Evolutionary conservation across 148 eudicot species (phyloP), one percentile per base, ranked within the genome.

Genomic region (Vaccinium vitisidaea): DNA sequence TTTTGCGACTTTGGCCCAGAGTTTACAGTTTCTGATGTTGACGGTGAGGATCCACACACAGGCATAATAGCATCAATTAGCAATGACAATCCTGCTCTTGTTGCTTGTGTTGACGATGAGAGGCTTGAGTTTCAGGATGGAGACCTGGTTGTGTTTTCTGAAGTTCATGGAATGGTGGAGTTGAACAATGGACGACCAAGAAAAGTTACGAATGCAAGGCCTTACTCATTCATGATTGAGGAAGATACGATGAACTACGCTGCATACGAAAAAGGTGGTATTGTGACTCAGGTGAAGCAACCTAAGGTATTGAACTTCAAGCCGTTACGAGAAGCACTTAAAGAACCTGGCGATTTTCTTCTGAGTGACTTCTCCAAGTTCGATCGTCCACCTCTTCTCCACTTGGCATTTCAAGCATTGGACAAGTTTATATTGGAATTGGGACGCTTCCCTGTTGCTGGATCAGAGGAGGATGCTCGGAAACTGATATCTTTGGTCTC

Each of bases 21-120:
- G 87, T 93, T 93, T 85, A 92, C 92, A 65, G 92, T 93, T 80
- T 39, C 81, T 77, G 96, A 93, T 80, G 94, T 93, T 81, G 96
- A 93, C 83, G 96, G 96, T 5, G 93, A 93, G 86, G 96, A 93
- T 80, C 93, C 96, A 70, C 94, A 91, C 84, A 86, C 93, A 56
- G 96, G 96, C 52, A 93, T 93, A n/a, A 90, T 93, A 84, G 94
- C 94, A 87, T 93, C 94, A 27, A 89, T 93, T 85, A 92, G 92
- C 88, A 93, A 92, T 79, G 94, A 88, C 79, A 91, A 91, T 36
- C 91, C 91, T 76, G 92, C 94, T 18, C 85, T 92, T 87, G 93
- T 93, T 16, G 89, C 94, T 5, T 92, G 94, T 81, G 96, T 93
- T 73, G 96, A 93, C 71, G 96, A 93, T 86, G 96, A 93, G 85